A percentile compares a stretch with the other conserved stretches of the same genome.
These are phyloP conservation scores for Colletotrichum tofieldiae DNA, from an alignment of 2,329 filamentous ascomycete genomes.

Conservation along the genomic window DNA sequence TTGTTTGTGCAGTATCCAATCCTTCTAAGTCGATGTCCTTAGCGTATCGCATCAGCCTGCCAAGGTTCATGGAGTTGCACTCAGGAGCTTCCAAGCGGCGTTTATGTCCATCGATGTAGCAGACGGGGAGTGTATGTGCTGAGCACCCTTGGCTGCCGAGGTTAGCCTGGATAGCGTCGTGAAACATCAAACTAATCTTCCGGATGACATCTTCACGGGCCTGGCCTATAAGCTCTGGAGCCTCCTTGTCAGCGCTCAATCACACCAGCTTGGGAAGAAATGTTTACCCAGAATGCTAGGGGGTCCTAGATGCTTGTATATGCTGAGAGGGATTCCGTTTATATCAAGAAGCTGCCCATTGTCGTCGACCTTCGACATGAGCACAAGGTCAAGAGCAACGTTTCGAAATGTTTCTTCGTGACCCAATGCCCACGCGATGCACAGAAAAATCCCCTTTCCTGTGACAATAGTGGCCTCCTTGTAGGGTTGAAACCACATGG, in stretches of 20 bases:
- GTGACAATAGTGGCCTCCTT: fast-evolving
- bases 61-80: neutral
- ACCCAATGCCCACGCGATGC: conserved; percentile 23
- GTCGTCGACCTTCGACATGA: neutral
- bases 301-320: neutral
- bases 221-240: neutral
- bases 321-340: neutral
- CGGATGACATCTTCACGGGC: neutral
- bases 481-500: neutral
- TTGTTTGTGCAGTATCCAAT: neutral
- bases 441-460: neutral
- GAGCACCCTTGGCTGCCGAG: neutral
- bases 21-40: neutral
- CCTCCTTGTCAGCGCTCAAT: neutral
- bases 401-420: neutral
- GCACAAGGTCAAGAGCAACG: neutral
- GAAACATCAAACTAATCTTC: neutral
- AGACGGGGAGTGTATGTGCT: neutral
- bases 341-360: neutral
- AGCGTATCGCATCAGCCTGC: neutral
- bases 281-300: neutral
- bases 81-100: neutral
- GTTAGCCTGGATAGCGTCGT: neutral
- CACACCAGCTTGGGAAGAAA: fast-evolving
- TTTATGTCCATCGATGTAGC: neutral